Conservation (phyloP, 768 basidiomycete species). For the Daedaleopsis sinensis region DNA sequence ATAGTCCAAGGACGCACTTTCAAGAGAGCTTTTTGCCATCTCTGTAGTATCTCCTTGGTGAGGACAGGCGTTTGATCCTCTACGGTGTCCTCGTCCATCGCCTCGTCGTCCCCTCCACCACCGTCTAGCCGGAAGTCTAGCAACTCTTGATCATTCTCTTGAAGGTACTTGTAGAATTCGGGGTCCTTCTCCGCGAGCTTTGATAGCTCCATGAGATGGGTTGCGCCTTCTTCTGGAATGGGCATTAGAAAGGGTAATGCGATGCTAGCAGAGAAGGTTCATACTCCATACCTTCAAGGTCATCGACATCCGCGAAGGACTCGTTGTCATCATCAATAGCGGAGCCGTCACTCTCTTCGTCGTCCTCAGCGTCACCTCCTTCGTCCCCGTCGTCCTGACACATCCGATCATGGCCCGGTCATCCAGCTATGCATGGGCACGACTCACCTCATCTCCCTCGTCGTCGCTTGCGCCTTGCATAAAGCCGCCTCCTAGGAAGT, state of each 20-base stretch:
- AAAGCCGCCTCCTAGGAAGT: slow-evolving; percentile 72
- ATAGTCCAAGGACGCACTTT: slow-evolving; percentile 52
- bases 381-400: slow-evolving; percentile 17
- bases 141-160: slow-evolving; percentile 94
- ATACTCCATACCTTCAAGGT: slow-evolving; percentile 58
- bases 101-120: slow-evolving; percentile 42
- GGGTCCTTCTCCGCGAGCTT: slow-evolving; percentile 95
- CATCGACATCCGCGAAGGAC: slow-evolving; percentile 80
- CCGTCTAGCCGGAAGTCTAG: slow-evolving; percentile 69
- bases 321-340: slow-evolving; percentile 52
- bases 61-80: slow-evolving; percentile 52
- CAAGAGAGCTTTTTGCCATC: slow-evolving; percentile 89
- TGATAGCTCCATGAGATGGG: slow-evolving; percentile 81
- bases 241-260: neutral
- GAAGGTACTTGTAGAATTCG: slow-evolving; percentile 98
- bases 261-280: neutral
- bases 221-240: slow-evolving; percentile 64
- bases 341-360: slow-evolving; percentile 34
- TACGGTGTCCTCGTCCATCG: slow-evolving; percentile 50
- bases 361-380: slow-evolving; percentile 32
- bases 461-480: slow-evolving; percentile 65
- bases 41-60: slow-evolving; percentile 68
- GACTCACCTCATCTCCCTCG: slow-evolving; percentile 35
- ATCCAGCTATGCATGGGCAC: neutral
- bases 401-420: neutral